Conservation (phyloP, 176 grass and related monocot genomes). For the Urochloa ruziziensis region DNA sequence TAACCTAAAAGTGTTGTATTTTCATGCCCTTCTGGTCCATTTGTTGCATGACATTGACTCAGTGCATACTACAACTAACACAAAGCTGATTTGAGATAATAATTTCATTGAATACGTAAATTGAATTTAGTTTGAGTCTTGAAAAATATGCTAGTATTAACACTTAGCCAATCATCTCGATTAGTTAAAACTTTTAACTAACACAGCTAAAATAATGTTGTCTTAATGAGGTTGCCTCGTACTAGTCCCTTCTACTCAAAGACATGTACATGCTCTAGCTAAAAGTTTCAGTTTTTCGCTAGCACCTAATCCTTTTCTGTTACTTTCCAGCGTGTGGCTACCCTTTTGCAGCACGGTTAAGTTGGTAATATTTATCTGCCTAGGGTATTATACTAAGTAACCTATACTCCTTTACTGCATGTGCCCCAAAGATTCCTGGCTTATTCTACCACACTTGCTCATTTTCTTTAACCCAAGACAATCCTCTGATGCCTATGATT, state of each 20-base stretch:
- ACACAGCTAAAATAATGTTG: not conserved
- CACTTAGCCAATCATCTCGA: not conserved
- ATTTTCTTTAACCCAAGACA: slow-evolving; percentile 20
- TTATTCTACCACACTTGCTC: slow-evolving; percentile 47
- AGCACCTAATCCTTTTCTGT: slow-evolving; percentile 41
- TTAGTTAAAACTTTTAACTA: not conserved
- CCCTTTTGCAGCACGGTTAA: slow-evolving; percentile 50
- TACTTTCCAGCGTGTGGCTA: slow-evolving; percentile 61
- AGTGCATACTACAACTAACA: slow-evolving; percentile 11
- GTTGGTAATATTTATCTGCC: slow-evolving; percentile 43
- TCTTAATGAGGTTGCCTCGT: slow-evolving; percentile 27
- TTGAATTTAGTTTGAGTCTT: not conserved
- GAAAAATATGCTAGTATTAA: not conserved
- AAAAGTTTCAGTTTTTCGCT: slow-evolving; percentile 38
- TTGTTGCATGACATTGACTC: slow-evolving; percentile 27
- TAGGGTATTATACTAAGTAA: slow-evolving; percentile 38
- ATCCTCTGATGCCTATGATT: slow-evolving; percentile 31
- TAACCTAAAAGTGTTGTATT: slow-evolving; percentile 22
- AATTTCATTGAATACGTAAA: not conserved
- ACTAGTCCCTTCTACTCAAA: slow-evolving; percentile 64
- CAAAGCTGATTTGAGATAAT: slow-evolving; percentile 1
- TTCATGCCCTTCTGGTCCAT: slow-evolving; percentile 26
- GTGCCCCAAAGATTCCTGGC: slow-evolving; percentile 60
- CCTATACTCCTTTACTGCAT: slow-evolving; percentile 52
- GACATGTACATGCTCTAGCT: slow-evolving; percentile 50